Evolutionary conservation across 768 basidiomycete species (phyloP).

Genomic region (Psilocybe cubensis): DNA sequence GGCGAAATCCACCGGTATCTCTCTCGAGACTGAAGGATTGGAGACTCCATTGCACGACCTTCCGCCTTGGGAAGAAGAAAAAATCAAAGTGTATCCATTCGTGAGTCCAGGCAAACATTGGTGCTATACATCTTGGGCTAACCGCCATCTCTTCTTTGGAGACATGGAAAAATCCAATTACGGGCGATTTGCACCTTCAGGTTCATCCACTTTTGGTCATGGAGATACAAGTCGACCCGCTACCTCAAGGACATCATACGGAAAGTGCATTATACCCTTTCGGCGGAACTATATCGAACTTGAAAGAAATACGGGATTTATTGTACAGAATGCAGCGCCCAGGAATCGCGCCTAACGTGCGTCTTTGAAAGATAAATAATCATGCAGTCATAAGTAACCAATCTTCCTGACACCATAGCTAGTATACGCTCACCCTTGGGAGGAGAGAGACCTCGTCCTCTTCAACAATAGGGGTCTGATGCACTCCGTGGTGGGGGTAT

Average conservation of each 20-base stretch:
- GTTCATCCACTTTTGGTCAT: conserved; percentile 76
- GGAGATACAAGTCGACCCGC: conserved; percentile 65
- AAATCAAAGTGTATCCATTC: conserved; percentile 71
- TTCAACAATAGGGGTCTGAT: conserved; percentile 21
- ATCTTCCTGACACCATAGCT: neutral
- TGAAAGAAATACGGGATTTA: conserved; percentile 20
- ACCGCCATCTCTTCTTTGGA: conserved; percentile 25
- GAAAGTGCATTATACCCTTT: conserved; percentile 62
- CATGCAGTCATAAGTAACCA: neutral
- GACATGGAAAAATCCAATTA: conserved; percentile 89
- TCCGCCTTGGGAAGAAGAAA: conserved; percentile 77
- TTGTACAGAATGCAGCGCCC: conserved; percentile 26
- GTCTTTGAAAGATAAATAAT: neutral
- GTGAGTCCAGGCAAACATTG: conserved; percentile 24
- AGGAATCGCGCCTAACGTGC: conserved; percentile 17
- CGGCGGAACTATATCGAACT: conserved; percentile 24
- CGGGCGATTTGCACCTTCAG: conserved; percentile 77
- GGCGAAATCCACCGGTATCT: conserved; percentile 76
- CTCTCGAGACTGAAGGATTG: conserved; percentile 74
- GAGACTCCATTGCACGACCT: conserved; percentile 68
- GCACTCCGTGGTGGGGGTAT: conserved; percentile 20
- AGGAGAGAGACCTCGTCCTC: conserved; percentile 19
- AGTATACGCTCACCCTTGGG: conserved; percentile 20
- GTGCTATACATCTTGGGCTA: neutral
- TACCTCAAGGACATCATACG: conserved; percentile 54